Base-by-base conservation (phyloP, 2,329 filamentous ascomycete species). In the Dissoconium aciculare region DNA sequence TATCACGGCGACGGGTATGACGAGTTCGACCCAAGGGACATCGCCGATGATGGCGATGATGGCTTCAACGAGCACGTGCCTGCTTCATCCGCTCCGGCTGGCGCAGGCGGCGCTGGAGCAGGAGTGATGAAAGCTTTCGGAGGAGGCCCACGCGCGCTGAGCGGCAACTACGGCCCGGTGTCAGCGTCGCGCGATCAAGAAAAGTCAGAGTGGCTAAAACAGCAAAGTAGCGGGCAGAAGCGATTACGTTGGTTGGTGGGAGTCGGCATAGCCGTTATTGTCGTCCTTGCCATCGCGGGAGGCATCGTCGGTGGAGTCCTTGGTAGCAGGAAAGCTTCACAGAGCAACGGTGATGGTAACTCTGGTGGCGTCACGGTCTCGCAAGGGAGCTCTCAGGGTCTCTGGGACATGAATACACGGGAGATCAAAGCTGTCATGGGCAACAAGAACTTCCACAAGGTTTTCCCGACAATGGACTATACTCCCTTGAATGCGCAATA, bases 401-500 rank as follows among this genome's bases (percentile, higher is more conserved):
- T 93, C 5, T 59, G 66, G 54, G 74, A 75, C 53, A 43, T 48
- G 28, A 61, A 87, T 53, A 91, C 82, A 5, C 43, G 59, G 1
- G 79, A 92, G 56, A 91, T 94, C 58, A 68, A 91, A 60, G 64
- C 65, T 3, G 64, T 95, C 10, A 64, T 94, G 63, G 76, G 79
- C 60, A 93, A 93, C 55, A 52, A 64, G 0, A 59, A 84, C 40
- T 66, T 95, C 14, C 83, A 93, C 66, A 91, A 83, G 55, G 83
- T 95, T 2, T 95, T 95, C 54, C 81, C 84, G 0, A 87, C 84
- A 15, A 81, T 95, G 58, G 87, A 94, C 57, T 95, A 95, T 53
- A 95, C 87, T 0, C 84, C 87, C 0, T 69, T 89, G 54, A 84
- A 91, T 51, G 74, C 82, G 0, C 85, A 94, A 55, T 94, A 87